A percentile compares a stretch with the other conserved stretches of the same genome.
Evolutionary conservation across 345 rosid genomes (phyloP).

Genomic region (Lenwebbia sp.): DNA sequence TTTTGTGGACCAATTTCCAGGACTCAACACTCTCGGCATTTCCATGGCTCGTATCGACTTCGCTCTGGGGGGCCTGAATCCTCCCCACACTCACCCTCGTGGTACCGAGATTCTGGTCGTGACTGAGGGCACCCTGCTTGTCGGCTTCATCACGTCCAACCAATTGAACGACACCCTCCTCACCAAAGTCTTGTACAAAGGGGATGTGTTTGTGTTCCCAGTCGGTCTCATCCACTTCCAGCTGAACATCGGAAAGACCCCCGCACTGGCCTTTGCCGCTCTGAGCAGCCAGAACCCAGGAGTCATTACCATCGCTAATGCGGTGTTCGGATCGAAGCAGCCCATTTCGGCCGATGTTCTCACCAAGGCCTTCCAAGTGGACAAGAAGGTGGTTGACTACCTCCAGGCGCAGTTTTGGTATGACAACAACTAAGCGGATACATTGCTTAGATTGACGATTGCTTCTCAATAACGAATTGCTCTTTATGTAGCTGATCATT

Average conservation of each 20-base stretch:
- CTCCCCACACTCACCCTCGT: not conserved
- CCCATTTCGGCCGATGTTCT: not conserved
- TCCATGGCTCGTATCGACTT: not conserved
- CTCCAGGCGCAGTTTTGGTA: not conserved
- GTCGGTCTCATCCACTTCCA: not conserved
- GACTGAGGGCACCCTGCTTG: not conserved
- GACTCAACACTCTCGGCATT: not conserved
- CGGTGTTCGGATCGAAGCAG: not conserved
- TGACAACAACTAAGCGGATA: not conserved
- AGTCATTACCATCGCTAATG: not conserved
- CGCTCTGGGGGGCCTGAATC: not conserved
- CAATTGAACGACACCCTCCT: not conserved
- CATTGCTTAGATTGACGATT: not conserved
- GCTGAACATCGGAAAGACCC: not conserved
- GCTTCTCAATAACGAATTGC: not conserved
- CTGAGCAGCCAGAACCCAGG: not conserved
- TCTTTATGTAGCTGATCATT: not conserved
- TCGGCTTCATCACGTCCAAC: not conserved
- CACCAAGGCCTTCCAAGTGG: not conserved
- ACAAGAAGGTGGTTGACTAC: not conserved
- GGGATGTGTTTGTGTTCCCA: not conserved
- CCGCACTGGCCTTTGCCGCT: not conserved
- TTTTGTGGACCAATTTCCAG: not conserved
- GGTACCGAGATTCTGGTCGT: not conserved
- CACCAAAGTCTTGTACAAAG: not conserved